Percentiles rank a stretch among this genome's conserved stretches.
These are phyloP conservation scores for Westerdykella aurantiaca DNA, from an alignment of 2,329 filamentous ascomycete species.

Conservation along the genomic window DNA sequence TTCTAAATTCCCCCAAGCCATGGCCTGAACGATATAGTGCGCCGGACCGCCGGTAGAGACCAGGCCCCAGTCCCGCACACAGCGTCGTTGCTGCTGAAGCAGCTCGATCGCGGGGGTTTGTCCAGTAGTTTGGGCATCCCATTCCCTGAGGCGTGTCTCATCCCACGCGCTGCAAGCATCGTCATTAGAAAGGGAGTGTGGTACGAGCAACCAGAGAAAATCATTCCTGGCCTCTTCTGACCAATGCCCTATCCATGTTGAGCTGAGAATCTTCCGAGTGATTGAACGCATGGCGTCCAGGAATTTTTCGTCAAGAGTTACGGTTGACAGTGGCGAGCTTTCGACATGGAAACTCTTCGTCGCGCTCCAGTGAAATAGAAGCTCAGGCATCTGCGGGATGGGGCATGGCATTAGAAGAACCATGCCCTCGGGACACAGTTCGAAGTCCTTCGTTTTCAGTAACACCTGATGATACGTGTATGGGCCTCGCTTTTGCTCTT, in stretches of 20 bases:
- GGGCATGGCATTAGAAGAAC: conserved; percentile 16
- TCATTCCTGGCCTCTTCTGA: conserved; percentile 15
- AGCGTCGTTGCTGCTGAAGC: conserved; percentile 2
- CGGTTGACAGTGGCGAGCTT: conserved; percentile 8
- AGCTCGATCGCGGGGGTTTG: conserved; percentile 10
- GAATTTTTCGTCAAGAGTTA: conserved; percentile 11
- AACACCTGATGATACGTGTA: conserved; percentile 16
- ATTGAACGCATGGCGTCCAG: conserved; percentile 15
- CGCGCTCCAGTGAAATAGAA: conserved; percentile 30
- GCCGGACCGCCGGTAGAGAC: conserved; percentile 14
- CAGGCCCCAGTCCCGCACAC: conserved; percentile 19
- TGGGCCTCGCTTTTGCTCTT: conserved; percentile 9
- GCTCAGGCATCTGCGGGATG: conserved; percentile 15
- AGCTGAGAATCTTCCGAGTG: conserved; percentile 24
- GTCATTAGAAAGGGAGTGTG: conserved; percentile 9
- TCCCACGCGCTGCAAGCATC: conserved; percentile 3
- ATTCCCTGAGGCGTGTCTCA: conserved; percentile 11
- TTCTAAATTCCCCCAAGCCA: not conserved
- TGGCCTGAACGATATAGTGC: conserved; percentile 15
- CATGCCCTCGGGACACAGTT: conserved; percentile 15
- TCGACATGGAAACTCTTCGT: conserved; percentile 16
- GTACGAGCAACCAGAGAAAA: conserved; percentile 27
- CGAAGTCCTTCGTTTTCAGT: conserved; percentile 10
- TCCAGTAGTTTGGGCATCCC: conserved; percentile 12
- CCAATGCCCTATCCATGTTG: conserved; percentile 17